Evolutionary conservation across 352 stramenopile genomes (phyloP), one percentile per base, ranked within the genome.

Genomic region (Phytopythium helicoides): DNA sequence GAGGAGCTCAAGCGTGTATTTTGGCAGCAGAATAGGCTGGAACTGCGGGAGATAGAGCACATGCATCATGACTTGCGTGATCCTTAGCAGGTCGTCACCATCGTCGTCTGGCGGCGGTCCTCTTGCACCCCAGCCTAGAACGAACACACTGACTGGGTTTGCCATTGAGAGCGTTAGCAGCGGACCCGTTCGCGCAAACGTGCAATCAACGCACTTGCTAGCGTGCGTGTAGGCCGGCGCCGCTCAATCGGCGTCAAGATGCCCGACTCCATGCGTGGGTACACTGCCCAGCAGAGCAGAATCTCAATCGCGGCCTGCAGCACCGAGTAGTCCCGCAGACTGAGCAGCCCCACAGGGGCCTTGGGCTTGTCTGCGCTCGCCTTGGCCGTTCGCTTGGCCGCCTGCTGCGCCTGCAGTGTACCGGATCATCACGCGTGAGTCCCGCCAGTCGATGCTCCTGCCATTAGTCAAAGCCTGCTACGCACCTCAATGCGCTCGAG

Each of bases 291-390:
- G 26, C 72, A 86, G 47, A 90, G 77, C 22, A 92, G 66, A 11
- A 93, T 49, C 54, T 95, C 85, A 15, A 92, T 55, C 11, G 76
- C 79, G 3, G 85, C 82, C 60, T 95, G 85, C 23, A 95, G 68
- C 48, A 85, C 70, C 18, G 82, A 88, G 71, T 92, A 93, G 59
- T 95, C 85, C 3, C 82, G 76, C 28, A 95, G 62, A 70, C 85
- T 95, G 25, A 95, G 62, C 38, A 95, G 64, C 41, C 80, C 81
- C 3, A 60, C 64, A 6, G 85, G 82, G 16, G 82, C 82, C 35
- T 64, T 67, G 6, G 74, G 74, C 34, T 52, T 67, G 22, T 67
- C 52, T 12, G 26, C 61, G 47, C 60, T 45, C 31, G 42, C 9
- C 3, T 18, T 16, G 33, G 21, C 16, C 38, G 11, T 4, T 12